Conservation (phyloP, 805 yeast genomes). For the Wickerhamiella alocasiicola region DNA sequence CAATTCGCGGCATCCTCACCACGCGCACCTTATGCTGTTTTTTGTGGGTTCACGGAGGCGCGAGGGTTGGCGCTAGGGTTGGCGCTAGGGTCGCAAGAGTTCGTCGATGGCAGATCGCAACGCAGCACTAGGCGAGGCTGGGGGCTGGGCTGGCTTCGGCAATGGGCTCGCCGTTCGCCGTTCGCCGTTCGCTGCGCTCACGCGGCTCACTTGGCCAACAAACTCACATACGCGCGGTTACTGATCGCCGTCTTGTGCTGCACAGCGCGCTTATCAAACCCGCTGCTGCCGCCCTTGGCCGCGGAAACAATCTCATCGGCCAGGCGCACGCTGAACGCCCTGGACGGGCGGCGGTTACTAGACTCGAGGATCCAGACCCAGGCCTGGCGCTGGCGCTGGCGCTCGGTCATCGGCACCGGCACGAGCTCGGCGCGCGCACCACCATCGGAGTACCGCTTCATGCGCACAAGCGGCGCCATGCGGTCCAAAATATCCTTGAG, state of each 20-base stretch:
- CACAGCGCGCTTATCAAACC: slow-evolving; percentile 69
- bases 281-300: slow-evolving; percentile 62
- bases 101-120: too few species aligned
- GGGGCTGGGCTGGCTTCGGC: too few species aligned
- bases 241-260: slow-evolving; percentile 81
- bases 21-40: too few species aligned
- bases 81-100: too few species aligned
- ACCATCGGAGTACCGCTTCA: slow-evolving; percentile 68
- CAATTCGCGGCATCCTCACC: too few species aligned
- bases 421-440: slow-evolving; percentile 70
- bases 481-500: slow-evolving; percentile 64
- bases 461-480: slow-evolving; percentile 72
- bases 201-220: slow-evolving; percentile 17
- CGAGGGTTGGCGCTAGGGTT: too few species aligned
- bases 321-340: slow-evolving; percentile 74
- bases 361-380: slow-evolving; percentile 86
- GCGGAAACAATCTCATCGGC: slow-evolving; percentile 82
- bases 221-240: slow-evolving; percentile 66
- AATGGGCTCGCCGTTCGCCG: too few species aligned
- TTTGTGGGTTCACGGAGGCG: too few species aligned
- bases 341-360: slow-evolving; percentile 61
- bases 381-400: slow-evolving; percentile 78
- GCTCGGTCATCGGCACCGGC: slow-evolving; percentile 70
- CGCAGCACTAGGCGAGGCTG: too few species aligned
- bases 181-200: too few species aligned